These are phyloP conservation scores for Penicillium sp. DNA, from an alignment of 2,329 filamentous ascomycete species.

Conservation along the genomic window DNA sequence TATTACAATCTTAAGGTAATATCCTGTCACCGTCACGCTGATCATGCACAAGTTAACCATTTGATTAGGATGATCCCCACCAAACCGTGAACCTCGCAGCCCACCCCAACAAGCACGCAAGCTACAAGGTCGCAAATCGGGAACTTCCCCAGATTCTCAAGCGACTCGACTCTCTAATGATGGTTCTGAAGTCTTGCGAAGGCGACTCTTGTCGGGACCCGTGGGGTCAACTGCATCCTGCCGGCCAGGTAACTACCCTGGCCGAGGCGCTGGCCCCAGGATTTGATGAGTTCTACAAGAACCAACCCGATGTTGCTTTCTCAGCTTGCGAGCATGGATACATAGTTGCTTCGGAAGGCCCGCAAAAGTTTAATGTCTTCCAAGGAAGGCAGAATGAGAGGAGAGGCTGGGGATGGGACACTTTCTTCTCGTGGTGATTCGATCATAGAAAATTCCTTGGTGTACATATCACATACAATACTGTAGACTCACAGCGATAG, in stretches of 20 bases:
- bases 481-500: no score
- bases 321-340: conserved; percentile 62
- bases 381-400: conserved; percentile 11
- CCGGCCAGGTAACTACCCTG: conserved; percentile 56
- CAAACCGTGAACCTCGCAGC: conserved; percentile 54
- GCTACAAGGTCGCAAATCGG: conserved; percentile 23
- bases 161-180: conserved; percentile 62
- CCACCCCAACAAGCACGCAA: conserved; percentile 21
- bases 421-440: conserved; percentile 8
- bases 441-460: neutral
- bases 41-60: neutral
- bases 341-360: conserved; percentile 60
- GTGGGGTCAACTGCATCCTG: conserved; percentile 62
- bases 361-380: conserved; percentile 41
- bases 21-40: neutral
- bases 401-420: conserved; percentile 16
- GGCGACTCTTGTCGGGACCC: conserved; percentile 58
- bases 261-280: conserved; percentile 53
- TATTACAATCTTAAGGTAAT: conserved; percentile 65
- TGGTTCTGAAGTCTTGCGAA: conserved; percentile 66
- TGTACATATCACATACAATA: no score
- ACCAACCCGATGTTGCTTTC: conserved; percentile 57
- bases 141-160: conserved; percentile 46
- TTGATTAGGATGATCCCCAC: conserved; percentile 54
- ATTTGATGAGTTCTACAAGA: conserved; percentile 61